Base-by-base conservation (phyloP, 257 asterid species). In the Ligustrum vulgare region DNA sequence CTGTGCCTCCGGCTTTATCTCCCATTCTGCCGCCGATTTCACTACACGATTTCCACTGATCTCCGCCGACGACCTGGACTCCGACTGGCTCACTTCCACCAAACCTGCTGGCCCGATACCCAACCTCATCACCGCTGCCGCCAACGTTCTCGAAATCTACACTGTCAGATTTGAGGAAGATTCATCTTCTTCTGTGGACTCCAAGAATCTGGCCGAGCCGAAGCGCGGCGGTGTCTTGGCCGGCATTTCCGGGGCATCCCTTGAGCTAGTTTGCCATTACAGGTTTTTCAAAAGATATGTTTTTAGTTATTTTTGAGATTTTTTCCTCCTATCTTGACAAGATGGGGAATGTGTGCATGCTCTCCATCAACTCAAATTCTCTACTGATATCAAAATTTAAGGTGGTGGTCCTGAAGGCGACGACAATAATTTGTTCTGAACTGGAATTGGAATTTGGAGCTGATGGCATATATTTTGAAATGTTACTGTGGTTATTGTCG, bases 141-240 rank as follows among this genome's bases (percentile, higher is more conserved):
- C 92, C 20, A 94, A 92, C 85, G 84, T 94, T 39, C 88, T 94
- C 54, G 99, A 92, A 83, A 80, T 94, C 33, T 92, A 89, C 80
- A 79, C 74, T 39, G 88, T 92, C 73, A 88, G 98, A 88, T 65
- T 86, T 86, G 88, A 80, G 78, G 93, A 92, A 62, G 96, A 84
- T 47, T 70, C 85, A 3, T 77, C 89, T 68, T 80, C 83, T 13
- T 69, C 88, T 47, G 47, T 77, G 47, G 93, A 84, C 67, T 69
- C 86, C 73, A 87, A 84, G 75, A 72, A 78, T 22, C 81, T 82
- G 4, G 76, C 62, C 15, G 93, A 88, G 85, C 83, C 92, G 23
- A 94, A 85, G 68, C 94, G 97, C 1, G 98, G 99, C 41, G 98
- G 95, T 5, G 80, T 88, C 49, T 78, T 94, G 83, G 97, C 93